A percentile compares a stretch with the other conserved stretches of the same genome.
Conservation (phyloP, 2,329 filamentous ascomycete genomes). For the Massarina eburnea region DNA sequence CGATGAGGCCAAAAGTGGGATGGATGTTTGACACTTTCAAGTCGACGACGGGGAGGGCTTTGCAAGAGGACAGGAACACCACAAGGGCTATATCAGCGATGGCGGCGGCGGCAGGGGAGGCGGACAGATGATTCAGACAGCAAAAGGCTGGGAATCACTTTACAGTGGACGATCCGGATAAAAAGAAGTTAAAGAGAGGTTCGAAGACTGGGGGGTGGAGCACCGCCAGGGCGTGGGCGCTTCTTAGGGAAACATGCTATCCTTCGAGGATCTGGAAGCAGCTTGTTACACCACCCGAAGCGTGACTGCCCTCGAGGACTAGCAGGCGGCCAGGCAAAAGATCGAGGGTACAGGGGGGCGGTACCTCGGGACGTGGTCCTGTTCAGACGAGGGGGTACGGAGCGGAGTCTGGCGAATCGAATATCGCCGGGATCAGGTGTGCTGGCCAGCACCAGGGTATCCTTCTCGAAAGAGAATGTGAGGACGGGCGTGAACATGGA, state of each 20-base stretch:
- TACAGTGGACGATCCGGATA: slow-evolving; percentile 44
- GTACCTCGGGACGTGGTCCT: slow-evolving; percentile 46
- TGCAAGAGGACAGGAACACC: slow-evolving; percentile 38
- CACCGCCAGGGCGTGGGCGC: slow-evolving; percentile 37
- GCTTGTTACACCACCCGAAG: slow-evolving; percentile 43
- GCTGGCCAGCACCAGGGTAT: slow-evolving; percentile 35
- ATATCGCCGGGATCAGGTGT: slow-evolving; percentile 38
- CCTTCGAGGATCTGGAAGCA: slow-evolving; percentile 42
- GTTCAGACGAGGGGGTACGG: slow-evolving; percentile 29
- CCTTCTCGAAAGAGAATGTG: slow-evolving; percentile 39
- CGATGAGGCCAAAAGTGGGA: slow-evolving; percentile 23
- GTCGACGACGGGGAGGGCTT: slow-evolving; percentile 33
- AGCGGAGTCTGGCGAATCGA: slow-evolving; percentile 42
- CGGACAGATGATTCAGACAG: slow-evolving; percentile 42
- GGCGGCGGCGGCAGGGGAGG: slow-evolving; percentile 37
- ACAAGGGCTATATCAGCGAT: slow-evolving; percentile 42
- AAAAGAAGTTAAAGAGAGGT: slow-evolving; percentile 43
- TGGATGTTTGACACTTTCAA: slow-evolving; percentile 16
- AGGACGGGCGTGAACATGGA: slow-evolving; percentile 40
- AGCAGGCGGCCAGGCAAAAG: slow-evolving; percentile 32
- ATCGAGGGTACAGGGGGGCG: slow-evolving; percentile 40
- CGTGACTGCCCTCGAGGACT: slow-evolving; percentile 42
- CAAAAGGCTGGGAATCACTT: slow-evolving; percentile 43
- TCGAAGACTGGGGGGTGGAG: slow-evolving; percentile 39
- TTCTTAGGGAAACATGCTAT: slow-evolving; percentile 43